Conservation (phyloP, 768 basidiomycete species). For the Tulasnella sp. region DNA sequence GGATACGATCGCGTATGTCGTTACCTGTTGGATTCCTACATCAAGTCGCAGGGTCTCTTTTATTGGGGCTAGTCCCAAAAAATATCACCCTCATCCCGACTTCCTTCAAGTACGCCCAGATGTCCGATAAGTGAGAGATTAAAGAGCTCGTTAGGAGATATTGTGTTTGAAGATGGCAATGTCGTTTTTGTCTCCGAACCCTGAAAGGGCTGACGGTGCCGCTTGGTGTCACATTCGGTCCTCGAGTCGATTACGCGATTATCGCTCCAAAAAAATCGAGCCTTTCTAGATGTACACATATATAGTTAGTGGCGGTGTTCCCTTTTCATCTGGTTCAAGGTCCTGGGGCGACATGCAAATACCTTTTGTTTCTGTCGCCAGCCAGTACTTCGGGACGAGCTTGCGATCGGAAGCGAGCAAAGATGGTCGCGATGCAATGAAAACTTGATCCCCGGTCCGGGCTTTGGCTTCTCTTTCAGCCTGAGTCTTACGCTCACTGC, state of each 20-base stretch:
- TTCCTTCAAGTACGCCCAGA: too few species aligned
- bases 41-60: neutral
- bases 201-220: neutral
- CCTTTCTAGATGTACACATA: neutral
- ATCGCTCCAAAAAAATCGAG: neutral
- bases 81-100: neutral
- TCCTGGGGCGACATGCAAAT: neutral
- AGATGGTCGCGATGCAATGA: neutral
- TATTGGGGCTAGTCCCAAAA: conserved; percentile 1
- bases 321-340: neutral
- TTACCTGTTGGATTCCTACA: neutral
- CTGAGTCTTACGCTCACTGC: too few species aligned
- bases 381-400: neutral
- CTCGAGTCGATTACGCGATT: neutral
- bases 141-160: neutral
- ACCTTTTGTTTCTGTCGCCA: neutral
- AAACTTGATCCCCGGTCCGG: neutral
- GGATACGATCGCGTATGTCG: neutral
- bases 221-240: neutral
- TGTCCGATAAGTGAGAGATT: neutral
- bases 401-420: neutral
- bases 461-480: too few species aligned
- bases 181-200: neutral
- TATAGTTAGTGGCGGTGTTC: neutral
- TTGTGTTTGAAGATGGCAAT: neutral